Conservation (phyloP, 2,329 filamentous ascomycete genomes). For the Botryotinia convoluta region DNA sequence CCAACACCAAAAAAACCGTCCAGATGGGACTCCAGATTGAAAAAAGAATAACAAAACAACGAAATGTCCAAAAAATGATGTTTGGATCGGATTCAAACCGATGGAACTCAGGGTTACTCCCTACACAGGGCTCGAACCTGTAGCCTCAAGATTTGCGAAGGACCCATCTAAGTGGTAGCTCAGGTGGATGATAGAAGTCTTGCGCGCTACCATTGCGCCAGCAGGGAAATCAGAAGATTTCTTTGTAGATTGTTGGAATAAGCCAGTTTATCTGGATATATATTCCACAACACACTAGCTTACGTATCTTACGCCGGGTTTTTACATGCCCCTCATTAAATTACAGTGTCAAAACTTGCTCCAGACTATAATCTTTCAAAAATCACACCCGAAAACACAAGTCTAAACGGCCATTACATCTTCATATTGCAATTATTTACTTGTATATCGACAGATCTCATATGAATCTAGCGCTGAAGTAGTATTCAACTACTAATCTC, state of each 20-base stretch:
- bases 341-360: not conserved
- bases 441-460: no score
- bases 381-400: not conserved
- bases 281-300: fast-evolving
- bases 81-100: not conserved
- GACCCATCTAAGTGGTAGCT: no score
- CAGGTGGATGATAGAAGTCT: no score
- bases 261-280: fast-evolving
- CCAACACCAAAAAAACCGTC: not conserved
- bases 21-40: not conserved
- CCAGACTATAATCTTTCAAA: not conserved
- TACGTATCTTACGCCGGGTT: no score
- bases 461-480: not conserved
- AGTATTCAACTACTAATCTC: not conserved
- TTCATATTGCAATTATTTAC: not conserved
- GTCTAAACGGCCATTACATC: not conserved
- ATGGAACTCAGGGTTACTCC: not conserved
- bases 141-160: slow-evolving; percentile 16
- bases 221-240: slow-evolving; percentile 2
- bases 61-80: fast-evolving
- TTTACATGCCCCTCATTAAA: no score
- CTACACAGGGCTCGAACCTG: slow-evolving; percentile 2
- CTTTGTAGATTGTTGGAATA: not conserved
- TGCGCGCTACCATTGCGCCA: slow-evolving; percentile 19
- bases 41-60: not conserved